phyloP scores from a whole-genome alignment of 495 filamentous ascomycete species.

The Cercophora scortea region DNA sequence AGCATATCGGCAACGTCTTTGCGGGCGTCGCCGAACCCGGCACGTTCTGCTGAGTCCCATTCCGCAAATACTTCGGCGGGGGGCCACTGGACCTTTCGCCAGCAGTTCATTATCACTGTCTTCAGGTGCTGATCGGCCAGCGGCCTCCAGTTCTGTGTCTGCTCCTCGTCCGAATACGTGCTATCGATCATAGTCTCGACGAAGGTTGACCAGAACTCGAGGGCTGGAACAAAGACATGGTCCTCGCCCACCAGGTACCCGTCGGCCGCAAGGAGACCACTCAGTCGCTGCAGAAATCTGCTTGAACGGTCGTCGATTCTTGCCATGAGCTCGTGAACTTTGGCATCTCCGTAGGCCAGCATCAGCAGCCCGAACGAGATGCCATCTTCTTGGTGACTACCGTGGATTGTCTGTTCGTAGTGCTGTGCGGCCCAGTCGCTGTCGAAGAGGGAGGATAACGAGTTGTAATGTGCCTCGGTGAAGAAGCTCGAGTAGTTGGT shows the following conservation, averaged over 20 bases:
- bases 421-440: constrained; percentile 45
- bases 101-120: constrained; percentile 51
- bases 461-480: constrained; percentile 41
- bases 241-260: constrained; percentile 75
- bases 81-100: constrained; percentile 57
- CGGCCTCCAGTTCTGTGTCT: constrained; percentile 20
- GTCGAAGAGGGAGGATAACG: constrained; percentile 49
- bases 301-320: constrained; percentile 32
- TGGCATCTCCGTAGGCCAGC: constrained; percentile 60
- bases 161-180: constrained; percentile 24
- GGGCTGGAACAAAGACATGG: constrained; percentile 60
- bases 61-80: constrained; percentile 36
- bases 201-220: constrained; percentile 80
- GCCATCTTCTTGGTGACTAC: constrained; percentile 56
- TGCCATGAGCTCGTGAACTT: constrained; percentile 42
- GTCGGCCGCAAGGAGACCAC: constrained; percentile 58
- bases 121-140: constrained; percentile 36
- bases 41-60: constrained; percentile 68
- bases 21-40: constrained; percentile 68
- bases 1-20: constrained; percentile 77
- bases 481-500: constrained; percentile 58
- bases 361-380: constrained; percentile 63
- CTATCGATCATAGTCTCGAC: constrained; percentile 47
- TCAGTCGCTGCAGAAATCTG: constrained; percentile 44
- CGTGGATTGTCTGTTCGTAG: constrained; percentile 44